These are phyloP conservation scores for Candida krabiensis DNA, from an alignment of 805 yeast species.

Conservation along the genomic window DNA sequence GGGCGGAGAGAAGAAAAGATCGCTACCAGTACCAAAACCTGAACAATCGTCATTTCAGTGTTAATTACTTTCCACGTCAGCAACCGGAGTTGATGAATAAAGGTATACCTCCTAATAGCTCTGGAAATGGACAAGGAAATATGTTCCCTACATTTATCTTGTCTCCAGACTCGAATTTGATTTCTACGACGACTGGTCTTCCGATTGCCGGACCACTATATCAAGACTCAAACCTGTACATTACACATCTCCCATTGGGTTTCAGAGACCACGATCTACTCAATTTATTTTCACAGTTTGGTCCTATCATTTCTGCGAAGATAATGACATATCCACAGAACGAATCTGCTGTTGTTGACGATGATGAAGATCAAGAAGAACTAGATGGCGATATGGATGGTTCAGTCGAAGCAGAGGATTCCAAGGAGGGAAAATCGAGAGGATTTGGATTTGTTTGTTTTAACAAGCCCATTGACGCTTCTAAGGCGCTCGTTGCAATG, in stretches of 20 bases:
- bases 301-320: slow-evolving; percentile 54
- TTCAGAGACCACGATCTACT: slow-evolving; percentile 55
- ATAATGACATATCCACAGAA: slow-evolving; percentile 50
- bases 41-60: slow-evolving; percentile 16
- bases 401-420: slow-evolving; percentile 2
- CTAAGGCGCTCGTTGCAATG: slow-evolving; percentile 65
- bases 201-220: slow-evolving; percentile 46
- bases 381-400: slow-evolving; percentile 1
- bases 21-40: slow-evolving; percentile 26
- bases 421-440: slow-evolving; percentile 44
- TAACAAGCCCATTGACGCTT: slow-evolving; percentile 63
- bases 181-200: slow-evolving; percentile 33
- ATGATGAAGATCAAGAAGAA: slow-evolving; percentile 7
- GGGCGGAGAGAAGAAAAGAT: slow-evolving; percentile 44
- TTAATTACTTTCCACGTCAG: slow-evolving; percentile 11
- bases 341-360: slow-evolving; percentile 13
- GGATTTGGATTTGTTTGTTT: slow-evolving; percentile 85
- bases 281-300: slow-evolving; percentile 44
- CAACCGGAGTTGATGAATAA: slow-evolving; percentile 2
- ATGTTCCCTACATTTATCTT: slow-evolving; percentile 25
- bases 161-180: slow-evolving; percentile 29
- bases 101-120: too few species aligned
- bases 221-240: slow-evolving; percentile 74
- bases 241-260: slow-evolving; percentile 57
- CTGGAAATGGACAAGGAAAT: background rate